These are phyloP conservation scores for Trichoderma virens DNA, from an alignment of 495 filamentous ascomycete genomes.

Conservation along the genomic window DNA sequence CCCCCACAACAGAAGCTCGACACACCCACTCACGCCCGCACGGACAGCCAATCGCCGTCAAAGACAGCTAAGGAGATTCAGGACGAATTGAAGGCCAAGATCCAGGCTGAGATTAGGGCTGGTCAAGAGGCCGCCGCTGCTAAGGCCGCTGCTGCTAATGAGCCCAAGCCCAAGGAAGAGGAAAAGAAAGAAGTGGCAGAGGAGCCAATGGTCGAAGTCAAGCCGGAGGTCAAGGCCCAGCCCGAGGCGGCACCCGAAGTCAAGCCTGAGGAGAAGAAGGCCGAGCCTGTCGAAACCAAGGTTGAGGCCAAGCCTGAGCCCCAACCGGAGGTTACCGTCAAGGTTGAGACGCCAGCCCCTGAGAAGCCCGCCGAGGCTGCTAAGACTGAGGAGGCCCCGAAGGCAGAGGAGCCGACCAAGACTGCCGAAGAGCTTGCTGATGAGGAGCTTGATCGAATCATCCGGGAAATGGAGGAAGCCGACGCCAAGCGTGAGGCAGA, in stretches of 20 bases:
- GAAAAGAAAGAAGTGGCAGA: conserved; percentile 41
- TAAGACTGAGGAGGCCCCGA: conserved; percentile 20
- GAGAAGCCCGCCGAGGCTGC: conserved; percentile 28
- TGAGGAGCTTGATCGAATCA: conserved; percentile 35
- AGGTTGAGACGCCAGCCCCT: conserved; percentile 26
- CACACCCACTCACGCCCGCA: conserved; percentile 37
- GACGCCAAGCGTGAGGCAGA: conserved; percentile 40
- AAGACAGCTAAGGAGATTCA: conserved; percentile 45
- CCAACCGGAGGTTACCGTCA: conserved; percentile 30
- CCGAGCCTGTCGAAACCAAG: conserved; percentile 35
- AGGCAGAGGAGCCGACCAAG: conserved; percentile 10
- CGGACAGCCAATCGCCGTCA: conserved; percentile 33
- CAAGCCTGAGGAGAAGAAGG: conserved; percentile 29
- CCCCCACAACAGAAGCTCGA: conserved; percentile 33
- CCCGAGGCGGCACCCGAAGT: conserved; percentile 37
- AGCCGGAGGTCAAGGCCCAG: conserved; percentile 36
- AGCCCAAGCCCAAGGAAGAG: conserved; percentile 32
- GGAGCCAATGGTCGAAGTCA: conserved; percentile 36
- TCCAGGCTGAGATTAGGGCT: conserved; percentile 56
- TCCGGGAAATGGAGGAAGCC: conserved; percentile 45
- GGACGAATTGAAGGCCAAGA: conserved; percentile 44
- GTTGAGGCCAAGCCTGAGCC: conserved; percentile 35
- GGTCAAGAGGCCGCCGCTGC: conserved; percentile 25
- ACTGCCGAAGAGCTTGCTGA: conserved; percentile 24
- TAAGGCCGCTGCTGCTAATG: conserved; percentile 25